Base-by-base conservation (phyloP, 768 basidiomycete genomes). In the Psilocybe subaeruginosa region DNA sequence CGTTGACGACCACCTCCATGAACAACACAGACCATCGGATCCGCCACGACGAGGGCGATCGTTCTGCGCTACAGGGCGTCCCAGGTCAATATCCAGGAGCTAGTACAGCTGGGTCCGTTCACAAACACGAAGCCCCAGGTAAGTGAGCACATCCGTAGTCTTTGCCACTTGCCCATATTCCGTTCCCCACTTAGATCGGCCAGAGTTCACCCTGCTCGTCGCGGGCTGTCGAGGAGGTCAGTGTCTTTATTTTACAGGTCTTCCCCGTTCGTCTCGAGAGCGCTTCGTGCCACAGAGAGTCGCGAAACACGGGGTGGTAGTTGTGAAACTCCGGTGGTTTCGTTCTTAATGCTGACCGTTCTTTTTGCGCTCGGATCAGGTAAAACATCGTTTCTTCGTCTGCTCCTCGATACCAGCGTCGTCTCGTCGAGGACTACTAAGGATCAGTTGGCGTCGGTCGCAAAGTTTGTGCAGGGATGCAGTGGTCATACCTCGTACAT, bases 301-400 rank as follows among this genome's bases (percentile, higher is more conserved):
- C 27, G 49, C 27, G 27, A 4, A 27, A 29, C 27, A n/a, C 12
- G 53, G 30, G 33, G 7, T 33, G 30, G 37, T 46, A 12, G 23
- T 31, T 43, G 16, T 41, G 19, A 43, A 43, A 16, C 16, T 53
- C 56, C 56, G 47, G 49, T 53, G 45, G 50, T 59, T 59, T 51
- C 52, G 48, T 52, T 4, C 33, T 58, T 59, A 45, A 57, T 65
- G 69, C 61, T 66, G 55, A 51, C 30, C 27, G 41, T 43, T 43
- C 23, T 51, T 30, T 29, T 68, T 66, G 69, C 69, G 64, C 76
- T 72, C 77, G 76, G 75, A 76, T 77, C 78, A 82, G 86, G 91
- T 76, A 95, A 95, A 83, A 92, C 92, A 23, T 89, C 91, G 62
- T 91, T 95, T 70, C 88, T 93, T 70, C 86, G 91, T 59, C 89